These are phyloP conservation scores for Panicum miliaceum DNA, from an alignment of 176 grass and related monocot species.

Conservation along the genomic window DNA sequence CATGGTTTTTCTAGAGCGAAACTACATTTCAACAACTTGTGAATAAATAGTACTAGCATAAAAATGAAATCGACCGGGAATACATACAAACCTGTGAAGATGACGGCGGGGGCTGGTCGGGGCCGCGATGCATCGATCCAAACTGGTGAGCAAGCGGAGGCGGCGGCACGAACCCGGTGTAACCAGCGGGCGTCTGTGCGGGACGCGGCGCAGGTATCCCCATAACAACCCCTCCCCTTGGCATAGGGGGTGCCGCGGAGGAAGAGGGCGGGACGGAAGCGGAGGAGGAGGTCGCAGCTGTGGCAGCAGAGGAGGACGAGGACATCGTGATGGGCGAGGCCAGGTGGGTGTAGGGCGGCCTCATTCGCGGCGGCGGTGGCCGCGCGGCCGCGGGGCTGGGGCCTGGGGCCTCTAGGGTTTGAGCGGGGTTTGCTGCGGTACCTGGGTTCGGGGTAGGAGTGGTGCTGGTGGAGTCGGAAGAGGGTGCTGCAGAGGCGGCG, in stretches of 20 bases:
- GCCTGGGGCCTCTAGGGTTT: slow-evolving; percentile 49
- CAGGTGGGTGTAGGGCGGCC: slow-evolving; percentile 56
- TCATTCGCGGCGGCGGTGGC: slow-evolving; percentile 43
- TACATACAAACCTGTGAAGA: slow-evolving; percentile 57
- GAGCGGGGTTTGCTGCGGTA: slow-evolving; percentile 23
- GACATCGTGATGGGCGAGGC: slow-evolving; percentile 54
- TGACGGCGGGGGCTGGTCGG: slow-evolving; percentile 52
- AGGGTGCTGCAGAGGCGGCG: neutral
- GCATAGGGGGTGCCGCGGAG: slow-evolving; percentile 25
- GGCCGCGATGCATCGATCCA: slow-evolving; percentile 53
- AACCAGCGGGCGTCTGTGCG: slow-evolving; percentile 48
- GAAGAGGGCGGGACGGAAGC: slow-evolving; percentile 29
- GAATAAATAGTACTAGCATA: slow-evolving; percentile 1
- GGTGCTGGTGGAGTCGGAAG: slow-evolving; percentile 26
- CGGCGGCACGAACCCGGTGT: slow-evolving; percentile 60
- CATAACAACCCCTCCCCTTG: slow-evolving; percentile 51
- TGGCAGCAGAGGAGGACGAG: slow-evolving; percentile 40
- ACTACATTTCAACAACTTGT: neutral
- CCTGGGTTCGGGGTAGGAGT: slow-evolving; percentile 13
- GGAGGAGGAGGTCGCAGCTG: slow-evolving; percentile 32
- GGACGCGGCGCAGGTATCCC: slow-evolving; percentile 56
- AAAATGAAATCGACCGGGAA: slow-evolving; percentile 4
- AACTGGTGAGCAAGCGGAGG: slow-evolving; percentile 64
- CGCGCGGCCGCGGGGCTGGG: slow-evolving; percentile 24
- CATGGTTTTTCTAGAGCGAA: neutral